These are phyloP conservation scores for Crithidia thermophila DNA, from an alignment of 208 protist species.

Conservation along the genomic window DNA sequence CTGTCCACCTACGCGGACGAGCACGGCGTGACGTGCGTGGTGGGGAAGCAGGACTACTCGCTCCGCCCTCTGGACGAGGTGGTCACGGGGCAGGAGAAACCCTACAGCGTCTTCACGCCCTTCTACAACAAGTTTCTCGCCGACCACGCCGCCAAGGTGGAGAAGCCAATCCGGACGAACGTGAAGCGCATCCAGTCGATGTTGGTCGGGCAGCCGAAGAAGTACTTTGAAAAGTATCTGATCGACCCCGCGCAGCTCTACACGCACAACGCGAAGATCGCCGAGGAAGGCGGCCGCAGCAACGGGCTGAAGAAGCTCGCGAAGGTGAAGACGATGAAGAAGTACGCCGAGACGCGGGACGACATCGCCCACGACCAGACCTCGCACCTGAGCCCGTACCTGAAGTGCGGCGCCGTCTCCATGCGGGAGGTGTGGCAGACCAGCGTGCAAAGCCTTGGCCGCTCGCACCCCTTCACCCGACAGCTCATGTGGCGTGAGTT, in stretches of 20 bases:
- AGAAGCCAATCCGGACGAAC: slow-evolving; percentile 12
- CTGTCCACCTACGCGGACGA: slow-evolving; percentile 45
- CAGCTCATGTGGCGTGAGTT: slow-evolving; percentile 85
- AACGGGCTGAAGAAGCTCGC: slow-evolving; percentile 43
- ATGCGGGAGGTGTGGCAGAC: slow-evolving; percentile 62
- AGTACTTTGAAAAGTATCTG: slow-evolving; percentile 16
- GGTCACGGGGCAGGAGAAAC: slow-evolving; percentile 31
- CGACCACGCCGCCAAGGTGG: slow-evolving; percentile 41
- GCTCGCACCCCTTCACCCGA: slow-evolving; percentile 46
- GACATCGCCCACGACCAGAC: slow-evolving; percentile 59
- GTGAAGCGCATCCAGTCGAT: slow-evolving; percentile 26
- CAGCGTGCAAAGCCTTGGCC: slow-evolving; percentile 37
- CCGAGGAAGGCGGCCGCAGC: slow-evolving; percentile 51
- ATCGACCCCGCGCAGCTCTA: slow-evolving; percentile 31
- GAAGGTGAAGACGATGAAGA: slow-evolving; percentile 26
- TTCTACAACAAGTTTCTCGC: slow-evolving; percentile 64
- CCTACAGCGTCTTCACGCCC: slow-evolving; percentile 80
- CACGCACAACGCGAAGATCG: slow-evolving; percentile 29
- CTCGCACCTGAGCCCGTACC: slow-evolving; percentile 71
- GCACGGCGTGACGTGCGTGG: slow-evolving; percentile 36
- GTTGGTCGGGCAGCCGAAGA: slow-evolving; percentile 28
- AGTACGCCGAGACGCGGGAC: slow-evolving; percentile 55
- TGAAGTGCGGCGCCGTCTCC: slow-evolving; percentile 83
- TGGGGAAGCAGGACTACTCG: slow-evolving; percentile 53
- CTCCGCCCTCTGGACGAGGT: slow-evolving; percentile 54